Percentiles rank a stretch among this genome's conserved stretches.
These are phyloP conservation scores for Dalechampia spathulata DNA, from an alignment of 441 rosid genomes.

Conservation along the genomic window DNA sequence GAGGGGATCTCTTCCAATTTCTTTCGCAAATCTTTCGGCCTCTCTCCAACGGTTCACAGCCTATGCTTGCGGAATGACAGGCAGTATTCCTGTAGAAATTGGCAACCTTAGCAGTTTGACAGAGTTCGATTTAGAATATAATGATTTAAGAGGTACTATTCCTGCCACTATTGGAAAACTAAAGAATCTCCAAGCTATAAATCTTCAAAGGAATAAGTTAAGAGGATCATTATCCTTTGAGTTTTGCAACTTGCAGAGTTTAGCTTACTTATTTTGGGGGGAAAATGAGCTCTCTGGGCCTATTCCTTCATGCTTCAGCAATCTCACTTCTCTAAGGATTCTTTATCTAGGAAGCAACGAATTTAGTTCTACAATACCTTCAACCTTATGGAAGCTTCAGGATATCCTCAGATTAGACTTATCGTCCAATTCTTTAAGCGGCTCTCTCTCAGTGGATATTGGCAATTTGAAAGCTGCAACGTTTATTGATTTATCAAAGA, in stretches of 20 bases:
- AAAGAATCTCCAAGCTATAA: not conserved
- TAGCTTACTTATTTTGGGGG: not conserved
- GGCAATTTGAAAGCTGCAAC: not conserved
- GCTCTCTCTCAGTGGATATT: slow-evolving; percentile 1
- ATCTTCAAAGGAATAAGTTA: not conserved
- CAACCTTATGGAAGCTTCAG: slow-evolving; percentile 9
- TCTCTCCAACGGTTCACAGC: not conserved
- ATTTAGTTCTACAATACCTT: slow-evolving; percentile 9
- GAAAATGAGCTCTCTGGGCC: slow-evolving; percentile 11
- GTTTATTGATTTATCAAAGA: slow-evolving; percentile 3
- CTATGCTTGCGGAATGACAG: not conserved
- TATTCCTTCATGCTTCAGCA: slow-evolving; percentile 7
- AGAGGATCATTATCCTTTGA: slow-evolving; percentile 10
- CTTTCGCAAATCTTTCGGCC: slow-evolving; percentile 10
- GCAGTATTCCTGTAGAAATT: slow-evolving; percentile 8
- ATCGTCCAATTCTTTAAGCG: slow-evolving; percentile 3
- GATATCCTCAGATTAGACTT: slow-evolving; percentile 1
- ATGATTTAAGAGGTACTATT: slow-evolving; percentile 9
- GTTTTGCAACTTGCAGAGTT: not conserved
- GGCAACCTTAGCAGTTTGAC: slow-evolving; percentile 13
- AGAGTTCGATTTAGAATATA: not conserved
- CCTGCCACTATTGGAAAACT: slow-evolving; percentile 4
- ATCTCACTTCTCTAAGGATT: not conserved
- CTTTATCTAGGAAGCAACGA: not conserved
- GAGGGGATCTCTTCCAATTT: not conserved